phyloP scores from a whole-genome alignment of 2,329 filamentous ascomycete genomes.

The Botryosphaeria dothidea region DNA sequence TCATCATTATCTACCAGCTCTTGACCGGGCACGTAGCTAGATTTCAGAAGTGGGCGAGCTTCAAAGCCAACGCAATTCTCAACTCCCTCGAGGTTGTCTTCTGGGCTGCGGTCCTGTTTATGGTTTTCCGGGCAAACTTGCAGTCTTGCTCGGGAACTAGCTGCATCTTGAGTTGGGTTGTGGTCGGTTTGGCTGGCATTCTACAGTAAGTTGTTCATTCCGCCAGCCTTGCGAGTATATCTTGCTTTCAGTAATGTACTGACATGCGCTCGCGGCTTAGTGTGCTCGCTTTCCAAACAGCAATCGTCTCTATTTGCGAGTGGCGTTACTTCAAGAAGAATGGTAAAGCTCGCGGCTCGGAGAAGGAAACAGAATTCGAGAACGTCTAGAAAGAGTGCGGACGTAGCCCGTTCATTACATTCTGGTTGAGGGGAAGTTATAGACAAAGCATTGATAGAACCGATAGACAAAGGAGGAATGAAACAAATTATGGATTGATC shows the following conservation, averaged over 20 bases:
- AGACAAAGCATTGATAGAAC: background rate
- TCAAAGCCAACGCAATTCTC: constrained; percentile 45
- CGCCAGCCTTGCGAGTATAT: background rate
- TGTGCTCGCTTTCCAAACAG: background rate
- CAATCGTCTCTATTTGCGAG: background rate
- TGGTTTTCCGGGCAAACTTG: constrained; percentile 28
- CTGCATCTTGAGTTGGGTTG: constrained; percentile 28
- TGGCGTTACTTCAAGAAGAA: background rate
- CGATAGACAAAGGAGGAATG: no score
- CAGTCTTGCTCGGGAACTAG: constrained; percentile 23
- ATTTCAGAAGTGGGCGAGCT: constrained; percentile 39
- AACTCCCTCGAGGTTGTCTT: constrained; percentile 46
- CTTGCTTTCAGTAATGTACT: background rate
- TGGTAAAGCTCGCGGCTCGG: background rate
- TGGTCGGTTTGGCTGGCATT: constrained; percentile 20
- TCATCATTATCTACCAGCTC: constrained; percentile 45
- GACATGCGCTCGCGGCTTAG: background rate
- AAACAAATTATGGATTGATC: no score
- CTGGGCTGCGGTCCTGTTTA: constrained; percentile 41
- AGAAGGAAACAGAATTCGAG: background rate
- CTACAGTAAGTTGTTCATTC: constrained; percentile 19
- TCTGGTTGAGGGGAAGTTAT: no score
- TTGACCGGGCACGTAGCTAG: constrained; percentile 37
- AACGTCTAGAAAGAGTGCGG: background rate
- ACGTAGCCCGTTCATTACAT: no score